Conservation (phyloP, 345 rosid species). For the Geranium rotundifolium region DNA sequence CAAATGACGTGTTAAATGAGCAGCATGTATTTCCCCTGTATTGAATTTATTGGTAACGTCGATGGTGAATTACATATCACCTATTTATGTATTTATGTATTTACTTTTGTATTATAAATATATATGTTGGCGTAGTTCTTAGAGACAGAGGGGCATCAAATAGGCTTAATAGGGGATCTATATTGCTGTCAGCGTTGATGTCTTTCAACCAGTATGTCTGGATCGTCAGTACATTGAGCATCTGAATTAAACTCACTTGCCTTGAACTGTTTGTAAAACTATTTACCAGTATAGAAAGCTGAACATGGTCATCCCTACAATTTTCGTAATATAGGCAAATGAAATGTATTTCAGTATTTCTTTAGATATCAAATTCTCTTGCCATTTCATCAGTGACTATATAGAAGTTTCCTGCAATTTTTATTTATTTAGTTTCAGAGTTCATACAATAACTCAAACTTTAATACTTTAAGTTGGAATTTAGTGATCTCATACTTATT, state of each 20-base stretch:
- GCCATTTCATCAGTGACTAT: neutral
- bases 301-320: neutral
- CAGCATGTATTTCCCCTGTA: neutral
- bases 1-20: neutral
- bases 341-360: neutral
- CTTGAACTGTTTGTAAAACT: neutral
- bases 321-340: too few species aligned
- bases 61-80: neutral
- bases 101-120: too few species aligned
- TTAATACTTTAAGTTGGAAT: too few species aligned
- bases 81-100: too few species aligned
- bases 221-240: neutral
- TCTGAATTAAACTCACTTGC: neutral
- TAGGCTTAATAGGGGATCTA: neutral
- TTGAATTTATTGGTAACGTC: neutral
- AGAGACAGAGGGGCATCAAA: neutral
- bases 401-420: neutral
- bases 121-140: neutral
- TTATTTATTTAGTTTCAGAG: too few species aligned
- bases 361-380: neutral
- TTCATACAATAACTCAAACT: too few species aligned
- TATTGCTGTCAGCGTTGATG: neutral
- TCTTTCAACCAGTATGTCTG: neutral
- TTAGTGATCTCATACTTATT: conserved; percentile 1
- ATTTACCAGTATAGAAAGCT: neutral